phyloP scores from a whole-genome alignment of 2,329 filamentous ascomycete species.

The Curvularia verruculosa region DNA sequence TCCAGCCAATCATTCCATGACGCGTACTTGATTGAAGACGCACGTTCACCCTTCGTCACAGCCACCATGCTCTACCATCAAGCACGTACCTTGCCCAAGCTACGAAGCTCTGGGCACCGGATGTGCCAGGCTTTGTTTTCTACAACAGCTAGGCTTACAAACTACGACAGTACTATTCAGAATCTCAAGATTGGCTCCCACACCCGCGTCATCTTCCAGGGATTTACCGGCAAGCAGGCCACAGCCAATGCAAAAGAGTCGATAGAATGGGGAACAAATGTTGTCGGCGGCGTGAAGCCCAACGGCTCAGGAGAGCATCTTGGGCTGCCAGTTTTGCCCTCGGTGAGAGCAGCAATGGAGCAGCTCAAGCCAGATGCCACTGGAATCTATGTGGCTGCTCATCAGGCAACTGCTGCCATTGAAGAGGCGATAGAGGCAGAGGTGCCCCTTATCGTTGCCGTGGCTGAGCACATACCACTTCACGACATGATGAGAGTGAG shows the following conservation, averaged over 20 bases:
- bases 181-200: conserved; percentile 71
- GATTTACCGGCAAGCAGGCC: conserved; percentile 71
- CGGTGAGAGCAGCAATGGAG: conserved; percentile 71
- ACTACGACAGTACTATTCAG: conserved; percentile 66
- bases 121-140: conserved; percentile 35
- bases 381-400: conserved; percentile 79
- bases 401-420: conserved; percentile 73
- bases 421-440: conserved; percentile 81
- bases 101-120: conserved; percentile 1
- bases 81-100: conserved; percentile 16
- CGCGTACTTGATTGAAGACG: conserved; percentile 13
- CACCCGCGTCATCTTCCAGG: conserved; percentile 72
- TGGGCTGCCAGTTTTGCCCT: conserved; percentile 72
- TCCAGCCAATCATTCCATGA: conserved; percentile 11
- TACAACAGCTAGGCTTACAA: conserved; percentile 39
- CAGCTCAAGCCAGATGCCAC: conserved; percentile 76
- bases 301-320: conserved; percentile 73
- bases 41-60: background rate
- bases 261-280: conserved; percentile 77
- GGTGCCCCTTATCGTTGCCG: conserved; percentile 76
- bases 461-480: conserved; percentile 79
- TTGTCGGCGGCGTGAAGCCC: conserved; percentile 79
- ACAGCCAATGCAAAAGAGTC: conserved; percentile 79
- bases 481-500: conserved; percentile 76
- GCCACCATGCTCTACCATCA: conserved; percentile 24